Percentiles rank a stretch among this genome's conserved stretches.
phyloP scores from a whole-genome alignment of 2,329 filamentous ascomycete genomes.

The Sclerotinia subarctica region DNA sequence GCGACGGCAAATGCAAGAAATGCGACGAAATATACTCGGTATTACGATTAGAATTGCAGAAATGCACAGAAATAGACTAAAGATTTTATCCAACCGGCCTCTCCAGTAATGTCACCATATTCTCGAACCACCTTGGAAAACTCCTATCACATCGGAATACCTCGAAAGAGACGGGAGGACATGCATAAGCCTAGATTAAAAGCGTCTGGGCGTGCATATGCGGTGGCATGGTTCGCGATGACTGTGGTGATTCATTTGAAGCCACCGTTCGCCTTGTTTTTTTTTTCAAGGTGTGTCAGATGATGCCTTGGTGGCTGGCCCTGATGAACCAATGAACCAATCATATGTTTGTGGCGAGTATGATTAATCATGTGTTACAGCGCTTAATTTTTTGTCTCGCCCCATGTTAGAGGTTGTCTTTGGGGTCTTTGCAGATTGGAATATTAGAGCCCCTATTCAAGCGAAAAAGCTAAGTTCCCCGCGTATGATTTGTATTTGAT shows the following conservation, averaged over 20 bases:
- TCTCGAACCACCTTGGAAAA: not conserved
- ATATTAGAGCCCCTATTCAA: not conserved
- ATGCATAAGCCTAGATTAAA: conserved; percentile 8
- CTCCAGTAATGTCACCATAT: not conserved
- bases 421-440: not conserved
- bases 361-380: not conserved
- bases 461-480: not conserved
- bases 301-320: not conserved
- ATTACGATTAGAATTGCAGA: not conserved
- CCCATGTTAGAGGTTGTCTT: not conserved
- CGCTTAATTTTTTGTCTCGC: not conserved
- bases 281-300: not conserved
- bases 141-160: not conserved
- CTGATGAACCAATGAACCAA: not conserved
- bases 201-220: conserved; percentile 6
- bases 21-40: not conserved
- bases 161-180: conserved; percentile 6
- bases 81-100: not conserved
- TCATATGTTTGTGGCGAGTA: not conserved
- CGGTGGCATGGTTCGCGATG: conserved; percentile 4
- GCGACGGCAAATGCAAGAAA: not conserved
- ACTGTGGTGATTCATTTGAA: conserved; percentile 5
- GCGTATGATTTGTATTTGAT: not conserved
- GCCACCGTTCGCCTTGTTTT: conserved; percentile 15
- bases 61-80: no score